phyloP scores from a whole-genome alignment of 768 basidiomycete species.

The Kwoniella bestiolae region DNA sequence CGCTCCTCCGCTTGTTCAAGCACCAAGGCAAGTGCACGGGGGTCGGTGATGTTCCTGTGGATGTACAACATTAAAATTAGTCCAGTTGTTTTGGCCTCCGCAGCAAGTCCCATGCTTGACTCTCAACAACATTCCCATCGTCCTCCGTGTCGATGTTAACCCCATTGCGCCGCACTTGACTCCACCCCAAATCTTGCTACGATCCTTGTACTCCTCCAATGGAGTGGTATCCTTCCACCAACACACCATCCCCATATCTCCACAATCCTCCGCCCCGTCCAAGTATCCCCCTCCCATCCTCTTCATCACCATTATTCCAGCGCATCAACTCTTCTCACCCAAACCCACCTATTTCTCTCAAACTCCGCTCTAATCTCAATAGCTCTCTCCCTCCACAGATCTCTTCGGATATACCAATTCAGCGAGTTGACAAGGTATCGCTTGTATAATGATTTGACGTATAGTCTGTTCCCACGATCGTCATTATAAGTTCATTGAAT shows the following conservation, averaged over 20 bases:
- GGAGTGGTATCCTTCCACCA: too few species aligned
- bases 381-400: slow-evolving; percentile 83
- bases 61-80: background rate
- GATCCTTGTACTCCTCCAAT: too few species aligned
- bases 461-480: slow-evolving; percentile 66
- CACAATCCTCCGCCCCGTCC: too few species aligned
- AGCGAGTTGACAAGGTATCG: slow-evolving; percentile 82
- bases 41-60: slow-evolving; percentile 77
- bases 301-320: background rate
- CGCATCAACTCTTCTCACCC: background rate
- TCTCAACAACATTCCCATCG: too few species aligned
- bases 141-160: too few species aligned
- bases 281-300: too few species aligned
- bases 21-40: slow-evolving; percentile 75
- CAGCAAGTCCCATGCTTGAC: too few species aligned
- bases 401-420: slow-evolving; percentile 85
- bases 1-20: slow-evolving; percentile 78
- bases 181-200: too few species aligned
- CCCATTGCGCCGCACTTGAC: too few species aligned
- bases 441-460: slow-evolving; percentile 90
- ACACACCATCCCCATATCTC: too few species aligned
- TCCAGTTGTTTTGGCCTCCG: background rate
- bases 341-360: slow-evolving; percentile 80
- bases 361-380: slow-evolving; percentile 88
- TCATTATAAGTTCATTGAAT: too few species aligned